Base-by-base conservation (phyloP, 306 rosid species). In the Carpinus fangiana region DNA sequence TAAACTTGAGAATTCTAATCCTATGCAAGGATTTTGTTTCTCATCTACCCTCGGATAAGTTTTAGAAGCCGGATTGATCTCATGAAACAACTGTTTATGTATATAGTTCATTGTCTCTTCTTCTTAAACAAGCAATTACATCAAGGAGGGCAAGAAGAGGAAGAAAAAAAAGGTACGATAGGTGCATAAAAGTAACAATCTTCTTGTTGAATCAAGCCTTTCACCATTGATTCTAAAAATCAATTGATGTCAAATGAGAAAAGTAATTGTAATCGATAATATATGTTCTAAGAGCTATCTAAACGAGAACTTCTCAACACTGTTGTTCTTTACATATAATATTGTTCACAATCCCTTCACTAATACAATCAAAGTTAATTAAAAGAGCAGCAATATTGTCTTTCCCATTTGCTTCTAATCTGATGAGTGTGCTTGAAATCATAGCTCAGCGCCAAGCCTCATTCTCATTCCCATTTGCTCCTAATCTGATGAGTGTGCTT, bases 381-480 rank as follows among this genome's bases (percentile, higher is more conserved):
- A 3, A 57, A 11, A 21, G 21, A 60, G 21, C 23, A 60, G 38
- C 41, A 65, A 21, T 3, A 65, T 41, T 38, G 13, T 84, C 81
- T 82, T 36, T 84, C 83, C 83, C 88, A 82, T 77, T 77, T 81
- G 75, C 78, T 34, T 73, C 79, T 83, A 11, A 77, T 80, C 16
- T 83, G 84, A 83, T 83, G 82, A 73, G 78, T 23, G 76, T 86
- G 86, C 72, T 46, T 84, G 56, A 81, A 88, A 70, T 88, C 87
- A 72, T 62, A 73, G 7, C 68, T 71, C 17, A 74, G 20, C 5
- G 84, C 78, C 78, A 81, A 57, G 43, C 71, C 83, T 10, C 87
- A 65, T 38, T 38, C 23, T 84, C 81, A 84, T 36, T 84, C 83
- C 83, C 88, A 82, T 77, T 77, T 81, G 75, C 78, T 34, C 73